A percentile compares a stretch with the other conserved stretches of the same genome.
These are phyloP conservation scores for Garcia nutans DNA, from an alignment of 345 rosid genomes.

Conservation along the genomic window DNA sequence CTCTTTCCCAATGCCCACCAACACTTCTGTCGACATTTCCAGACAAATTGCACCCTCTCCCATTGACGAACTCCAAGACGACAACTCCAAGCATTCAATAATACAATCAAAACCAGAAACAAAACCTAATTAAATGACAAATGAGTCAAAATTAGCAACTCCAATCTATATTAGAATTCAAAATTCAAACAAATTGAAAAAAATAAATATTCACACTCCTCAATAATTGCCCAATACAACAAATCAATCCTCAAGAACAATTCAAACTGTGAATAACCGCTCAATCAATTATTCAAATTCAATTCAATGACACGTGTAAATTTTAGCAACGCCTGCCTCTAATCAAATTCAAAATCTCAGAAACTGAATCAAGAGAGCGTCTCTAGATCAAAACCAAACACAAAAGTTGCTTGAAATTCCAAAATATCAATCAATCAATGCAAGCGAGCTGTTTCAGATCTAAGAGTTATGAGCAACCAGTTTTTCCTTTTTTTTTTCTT, in stretches of 20 bases:
- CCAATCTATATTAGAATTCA: background rate
- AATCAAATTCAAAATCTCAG: constrained; percentile 14
- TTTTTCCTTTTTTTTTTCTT: background rate
- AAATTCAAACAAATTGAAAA: background rate
- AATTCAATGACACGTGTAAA: constrained; percentile 15
- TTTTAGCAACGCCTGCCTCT: constrained; percentile 13
- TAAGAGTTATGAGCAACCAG: constrained; percentile 20
- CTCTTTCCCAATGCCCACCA: constrained; percentile 20
- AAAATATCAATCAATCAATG: background rate
- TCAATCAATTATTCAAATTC: background rate
- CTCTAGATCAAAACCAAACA: constrained; percentile 17
- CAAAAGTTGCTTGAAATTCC: background rate
- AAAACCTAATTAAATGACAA: background rate
- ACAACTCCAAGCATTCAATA: constrained; percentile 29
- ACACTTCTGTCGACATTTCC: constrained; percentile 34
- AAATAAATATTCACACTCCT: background rate
- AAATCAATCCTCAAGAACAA: constrained; percentile 16
- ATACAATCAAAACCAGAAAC: background rate
- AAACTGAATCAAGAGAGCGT: constrained; percentile 18
- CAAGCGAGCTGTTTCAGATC: constrained; percentile 30
- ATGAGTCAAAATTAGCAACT: too few relatives aligned
- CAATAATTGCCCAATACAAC: constrained; percentile 1
- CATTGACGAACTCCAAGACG: constrained; percentile 33
- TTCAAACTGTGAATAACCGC: constrained; percentile 21
- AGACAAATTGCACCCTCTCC: constrained; percentile 53